A percentile compares a stretch with the other conserved stretches of the same genome.
Evolutionary conservation across 371 early-diverging fungal species (phyloP).

Genomic region (Capniomyces stellatus): DNA sequence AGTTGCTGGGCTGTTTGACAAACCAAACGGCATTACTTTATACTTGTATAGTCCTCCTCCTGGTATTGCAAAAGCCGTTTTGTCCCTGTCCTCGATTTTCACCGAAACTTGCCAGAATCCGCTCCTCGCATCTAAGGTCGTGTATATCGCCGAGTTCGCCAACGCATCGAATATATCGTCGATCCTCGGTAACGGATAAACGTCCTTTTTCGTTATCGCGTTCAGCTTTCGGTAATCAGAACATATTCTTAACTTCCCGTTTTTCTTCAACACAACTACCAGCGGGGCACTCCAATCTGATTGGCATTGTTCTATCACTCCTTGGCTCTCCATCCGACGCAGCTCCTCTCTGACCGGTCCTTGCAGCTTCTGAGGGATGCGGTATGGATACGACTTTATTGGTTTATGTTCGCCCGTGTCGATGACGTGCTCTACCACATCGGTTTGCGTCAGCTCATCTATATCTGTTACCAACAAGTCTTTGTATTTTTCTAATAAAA

Average conservation of each 20-base stretch:
- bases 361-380: slow-evolving; percentile 4
- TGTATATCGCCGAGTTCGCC: slow-evolving; percentile 6
- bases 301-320: slow-evolving; percentile 1
- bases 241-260: slow-evolving; percentile 27
- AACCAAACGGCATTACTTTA: slow-evolving; percentile 33
- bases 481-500: neutral
- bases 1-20: slow-evolving; percentile 13
- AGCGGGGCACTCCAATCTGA: slow-evolving; percentile 17
- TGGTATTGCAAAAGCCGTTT: slow-evolving; percentile 32
- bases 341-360: slow-evolving; percentile 8
- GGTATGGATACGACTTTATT: slow-evolving; percentile 6
- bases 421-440: slow-evolving; percentile 1
- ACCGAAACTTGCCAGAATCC: slow-evolving; percentile 27
- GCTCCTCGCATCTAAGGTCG: slow-evolving; percentile 13
- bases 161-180: slow-evolving; percentile 22
- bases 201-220: slow-evolving; percentile 19
- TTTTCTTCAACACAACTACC: slow-evolving; percentile 30
- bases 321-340: slow-evolving; percentile 4
- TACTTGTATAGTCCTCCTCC: slow-evolving; percentile 25
- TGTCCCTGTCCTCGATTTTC: slow-evolving; percentile 9
- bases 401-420: slow-evolving; percentile 2
- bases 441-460: neutral
- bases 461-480: neutral
- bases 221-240: slow-evolving; percentile 29
- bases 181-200: slow-evolving; percentile 25